These are phyloP conservation scores for Coffea eugenioides DNA, from an alignment of 257 asterid genomes.

Conservation along the genomic window DNA sequence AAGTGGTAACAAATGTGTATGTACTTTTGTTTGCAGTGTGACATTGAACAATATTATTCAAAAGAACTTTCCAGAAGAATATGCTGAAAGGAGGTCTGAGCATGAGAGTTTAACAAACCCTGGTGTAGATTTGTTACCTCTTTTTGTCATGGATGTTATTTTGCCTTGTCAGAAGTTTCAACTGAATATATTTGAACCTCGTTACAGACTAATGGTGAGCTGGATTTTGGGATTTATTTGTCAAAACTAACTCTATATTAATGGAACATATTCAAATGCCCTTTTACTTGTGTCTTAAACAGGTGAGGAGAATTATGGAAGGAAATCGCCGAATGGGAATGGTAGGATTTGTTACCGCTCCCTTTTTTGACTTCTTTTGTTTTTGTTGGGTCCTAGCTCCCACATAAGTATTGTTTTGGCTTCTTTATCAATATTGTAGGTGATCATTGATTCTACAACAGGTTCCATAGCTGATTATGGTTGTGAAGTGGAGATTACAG, in stretches of 20 bases:
- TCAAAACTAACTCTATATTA: background rate
- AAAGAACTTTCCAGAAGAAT: conserved; percentile 87
- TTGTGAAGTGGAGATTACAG: conserved; percentile 97
- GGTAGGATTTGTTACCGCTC: conserved; percentile 36
- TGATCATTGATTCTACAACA: conserved; percentile 59
- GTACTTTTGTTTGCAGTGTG: conserved; percentile 56
- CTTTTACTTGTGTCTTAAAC: conserved; percentile 26
- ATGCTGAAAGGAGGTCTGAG: conserved; percentile 82
- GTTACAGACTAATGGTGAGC: conserved; percentile 95
- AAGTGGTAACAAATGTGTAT: background rate
- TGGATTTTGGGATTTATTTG: background rate
- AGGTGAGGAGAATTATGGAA: conserved; percentile 99
- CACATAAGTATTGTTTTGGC: conserved; percentile 24
- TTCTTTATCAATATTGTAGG: conserved; percentile 50
- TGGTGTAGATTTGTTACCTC: conserved; percentile 86
- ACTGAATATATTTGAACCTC: conserved; percentile 96
- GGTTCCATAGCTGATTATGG: conserved; percentile 85
- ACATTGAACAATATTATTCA: conserved; percentile 87
- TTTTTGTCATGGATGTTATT: conserved; percentile 95
- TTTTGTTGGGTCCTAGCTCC: conserved; percentile 13
- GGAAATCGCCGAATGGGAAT: conserved; percentile 99
- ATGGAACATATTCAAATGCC: background rate
- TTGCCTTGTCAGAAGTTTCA: conserved; percentile 95
- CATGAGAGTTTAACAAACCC: conserved; percentile 60
- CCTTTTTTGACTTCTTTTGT: background rate